Conservation (phyloP, 2,329 filamentous ascomycete species). For the Lasiodiplodia citricola region DNA sequence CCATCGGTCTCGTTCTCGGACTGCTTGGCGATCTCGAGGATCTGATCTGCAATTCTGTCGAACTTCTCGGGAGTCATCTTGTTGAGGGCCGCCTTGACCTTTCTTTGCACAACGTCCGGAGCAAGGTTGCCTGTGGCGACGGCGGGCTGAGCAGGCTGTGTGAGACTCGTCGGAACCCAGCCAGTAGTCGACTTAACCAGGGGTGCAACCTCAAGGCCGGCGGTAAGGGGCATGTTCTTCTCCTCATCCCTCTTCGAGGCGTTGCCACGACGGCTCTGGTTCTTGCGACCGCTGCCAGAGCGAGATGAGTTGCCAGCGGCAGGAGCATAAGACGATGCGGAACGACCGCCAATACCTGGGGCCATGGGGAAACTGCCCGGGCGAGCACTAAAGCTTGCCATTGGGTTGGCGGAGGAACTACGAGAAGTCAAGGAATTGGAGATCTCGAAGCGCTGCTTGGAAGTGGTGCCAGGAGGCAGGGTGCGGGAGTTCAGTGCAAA, state of each 20-base stretch:
- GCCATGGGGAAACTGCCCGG: conserved; percentile 68
- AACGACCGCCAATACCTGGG: conserved; percentile 65
- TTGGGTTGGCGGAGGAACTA: conserved; percentile 52
- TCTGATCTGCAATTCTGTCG: conserved; percentile 91
- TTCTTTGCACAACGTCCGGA: conserved; percentile 93
- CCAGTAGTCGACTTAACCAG: conserved; percentile 74
- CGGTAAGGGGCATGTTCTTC: conserved; percentile 89
- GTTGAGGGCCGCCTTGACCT: conserved; percentile 98
- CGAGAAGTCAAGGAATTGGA: conserved; percentile 31
- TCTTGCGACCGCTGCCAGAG: conserved; percentile 67
- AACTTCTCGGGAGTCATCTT: conserved; percentile 99
- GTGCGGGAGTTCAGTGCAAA: conserved; percentile 63
- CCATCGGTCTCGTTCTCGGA: conserved; percentile 96
- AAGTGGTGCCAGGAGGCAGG: conserved; percentile 77
- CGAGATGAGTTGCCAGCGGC: conserved; percentile 71
- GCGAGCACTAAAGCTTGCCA: conserved; percentile 64
- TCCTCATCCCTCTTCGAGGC: conserved; percentile 64
- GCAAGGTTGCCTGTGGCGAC: conserved; percentile 65
- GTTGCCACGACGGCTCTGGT: conserved; percentile 56
- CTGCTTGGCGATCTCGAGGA: conserved; percentile 88
- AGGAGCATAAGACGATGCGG: conserved; percentile 64
- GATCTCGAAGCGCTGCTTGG: conserved; percentile 70
- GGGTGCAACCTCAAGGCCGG: conserved; percentile 79
- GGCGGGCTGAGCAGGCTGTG: conserved; percentile 52
- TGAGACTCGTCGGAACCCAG: conserved; percentile 86